A percentile compares a stretch with the other conserved stretches of the same genome.
These are phyloP conservation scores for Rhizopogon sp. DNA, from an alignment of 768 basidiomycete genomes.

Conservation along the genomic window DNA sequence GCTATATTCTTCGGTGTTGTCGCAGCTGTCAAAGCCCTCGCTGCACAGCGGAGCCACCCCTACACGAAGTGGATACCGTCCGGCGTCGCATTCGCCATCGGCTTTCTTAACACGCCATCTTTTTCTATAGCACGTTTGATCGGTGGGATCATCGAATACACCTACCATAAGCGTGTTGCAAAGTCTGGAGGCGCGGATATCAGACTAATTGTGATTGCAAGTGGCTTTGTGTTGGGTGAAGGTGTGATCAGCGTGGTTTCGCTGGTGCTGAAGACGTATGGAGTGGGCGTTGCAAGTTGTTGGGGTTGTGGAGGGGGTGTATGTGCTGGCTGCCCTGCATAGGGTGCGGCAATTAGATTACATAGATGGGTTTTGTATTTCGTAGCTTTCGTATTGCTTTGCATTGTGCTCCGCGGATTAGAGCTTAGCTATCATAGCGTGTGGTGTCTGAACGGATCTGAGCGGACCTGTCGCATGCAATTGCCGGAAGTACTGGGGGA, in stretches of 20 bases:
- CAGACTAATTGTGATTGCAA: constrained; percentile 79
- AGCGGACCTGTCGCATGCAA: neutral
- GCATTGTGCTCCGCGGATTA: too few species aligned
- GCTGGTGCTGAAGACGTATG: constrained; percentile 67
- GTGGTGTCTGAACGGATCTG: too few species aligned
- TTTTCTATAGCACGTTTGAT: constrained; percentile 90
- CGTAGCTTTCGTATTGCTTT: neutral
- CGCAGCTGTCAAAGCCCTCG: constrained; percentile 62
- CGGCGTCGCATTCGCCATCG: constrained; percentile 92
- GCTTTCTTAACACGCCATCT: constrained; percentile 92
- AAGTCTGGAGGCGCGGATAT: constrained; percentile 55
- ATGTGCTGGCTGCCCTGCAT: constrained; percentile 62
- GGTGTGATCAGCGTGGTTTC: constrained; percentile 84
- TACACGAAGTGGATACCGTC: constrained; percentile 84
- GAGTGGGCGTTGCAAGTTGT: constrained; percentile 75
- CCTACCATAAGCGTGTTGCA: constrained; percentile 51
- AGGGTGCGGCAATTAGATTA: neutral
- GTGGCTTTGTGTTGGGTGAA: constrained; percentile 94
- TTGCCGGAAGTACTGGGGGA: neutral
- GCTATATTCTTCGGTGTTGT: constrained; percentile 65
- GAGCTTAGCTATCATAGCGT: too few species aligned
- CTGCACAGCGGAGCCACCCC: constrained; percentile 40
- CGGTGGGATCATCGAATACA: constrained; percentile 78
- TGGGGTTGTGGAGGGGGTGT: constrained; percentile 79
- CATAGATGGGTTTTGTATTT: neutral